These are phyloP conservation scores for Astrothelium macrocarpum DNA, from an alignment of 495 filamentous ascomycete species.

Conservation along the genomic window DNA sequence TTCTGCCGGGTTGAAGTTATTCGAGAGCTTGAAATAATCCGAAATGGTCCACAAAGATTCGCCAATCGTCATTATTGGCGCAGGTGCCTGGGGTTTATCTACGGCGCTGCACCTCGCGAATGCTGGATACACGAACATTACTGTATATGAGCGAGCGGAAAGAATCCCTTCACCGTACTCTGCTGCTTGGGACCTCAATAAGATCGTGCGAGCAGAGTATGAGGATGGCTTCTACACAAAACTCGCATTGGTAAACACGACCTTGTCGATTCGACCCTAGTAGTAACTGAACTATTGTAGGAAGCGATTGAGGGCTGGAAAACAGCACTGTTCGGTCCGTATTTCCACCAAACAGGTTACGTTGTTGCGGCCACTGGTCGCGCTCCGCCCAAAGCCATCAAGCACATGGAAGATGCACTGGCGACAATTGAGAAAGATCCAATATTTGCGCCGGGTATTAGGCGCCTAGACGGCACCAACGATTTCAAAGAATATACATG, in stretches of 20 bases:
- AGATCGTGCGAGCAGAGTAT: conserved; percentile 48
- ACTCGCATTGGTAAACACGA: conserved; percentile 35
- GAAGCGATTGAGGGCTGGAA: conserved; percentile 44
- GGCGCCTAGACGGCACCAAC: conserved; percentile 26
- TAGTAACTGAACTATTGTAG: conserved; percentile 25
- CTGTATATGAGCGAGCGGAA: conserved; percentile 37
- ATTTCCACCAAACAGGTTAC: conserved; percentile 50
- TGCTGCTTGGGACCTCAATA: conserved; percentile 46
- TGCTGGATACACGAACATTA: conserved; percentile 37
- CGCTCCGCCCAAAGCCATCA: conserved; percentile 40
- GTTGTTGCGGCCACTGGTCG: conserved; percentile 40
- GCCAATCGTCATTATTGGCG: conserved; percentile 27
- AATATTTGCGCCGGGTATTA: conserved; percentile 31
- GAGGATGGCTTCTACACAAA: conserved; percentile 47
- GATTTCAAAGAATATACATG: conserved; percentile 37
- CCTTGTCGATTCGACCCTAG: conserved; percentile 12
- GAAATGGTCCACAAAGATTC: not conserved
- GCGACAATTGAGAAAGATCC: conserved; percentile 34
- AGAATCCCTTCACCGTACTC: conserved; percentile 36
- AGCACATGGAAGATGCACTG: conserved; percentile 38
- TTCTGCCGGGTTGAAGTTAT: not conserved
- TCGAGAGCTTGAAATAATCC: not conserved
- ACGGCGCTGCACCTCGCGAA: conserved; percentile 41
- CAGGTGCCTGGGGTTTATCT: conserved; percentile 42
- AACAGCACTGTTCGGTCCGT: conserved; percentile 42